These are phyloP conservation scores for Panicum virgatum DNA, from an alignment of 202 grass and related monocot genomes.

Conservation along the genomic window DNA sequence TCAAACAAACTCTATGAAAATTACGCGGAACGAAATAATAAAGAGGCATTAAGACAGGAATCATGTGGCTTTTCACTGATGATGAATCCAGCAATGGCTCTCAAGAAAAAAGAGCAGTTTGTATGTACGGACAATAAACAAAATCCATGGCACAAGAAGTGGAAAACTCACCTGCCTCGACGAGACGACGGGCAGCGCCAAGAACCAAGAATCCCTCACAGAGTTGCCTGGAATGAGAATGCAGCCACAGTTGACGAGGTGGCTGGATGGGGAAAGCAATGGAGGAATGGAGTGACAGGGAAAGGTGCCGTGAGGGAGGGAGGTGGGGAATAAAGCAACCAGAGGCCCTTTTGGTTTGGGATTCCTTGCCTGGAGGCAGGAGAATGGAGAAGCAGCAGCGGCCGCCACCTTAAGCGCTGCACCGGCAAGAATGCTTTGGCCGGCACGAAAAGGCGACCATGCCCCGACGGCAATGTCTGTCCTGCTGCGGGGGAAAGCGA, in stretches of 20 bases:
- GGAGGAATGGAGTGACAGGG: neutral
- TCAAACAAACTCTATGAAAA: neutral
- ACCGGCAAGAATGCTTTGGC: constrained; percentile 18
- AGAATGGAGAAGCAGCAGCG: neutral
- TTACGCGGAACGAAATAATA: neutral
- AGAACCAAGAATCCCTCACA: neutral
- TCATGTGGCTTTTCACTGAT: neutral
- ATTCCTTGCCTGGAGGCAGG: constrained; percentile 35
- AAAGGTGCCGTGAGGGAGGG: neutral
- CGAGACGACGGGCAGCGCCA: neutral
- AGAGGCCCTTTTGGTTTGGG: constrained; percentile 25
- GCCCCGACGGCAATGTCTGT: neutral
- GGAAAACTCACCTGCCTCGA: constrained; percentile 5
- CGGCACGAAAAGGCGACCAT: constrained; percentile 22
- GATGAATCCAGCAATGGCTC: constrained; percentile 7
- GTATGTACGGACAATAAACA: neutral
- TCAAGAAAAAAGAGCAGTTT: neutral
- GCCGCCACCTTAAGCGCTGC: too few relatives aligned
- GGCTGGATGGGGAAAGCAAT: constrained; percentile 21
- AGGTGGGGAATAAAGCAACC: constrained; percentile 20
- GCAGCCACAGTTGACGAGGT: neutral
- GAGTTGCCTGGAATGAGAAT: neutral
- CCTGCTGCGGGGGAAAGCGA: neutral
- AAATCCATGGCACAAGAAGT: neutral
- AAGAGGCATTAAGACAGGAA: neutral